A percentile compares a stretch with the other conserved stretches of the same genome.
phyloP scores from a whole-genome alignment of 2,329 filamentous ascomycete genomes.

The Exophiala viscosa region DNA sequence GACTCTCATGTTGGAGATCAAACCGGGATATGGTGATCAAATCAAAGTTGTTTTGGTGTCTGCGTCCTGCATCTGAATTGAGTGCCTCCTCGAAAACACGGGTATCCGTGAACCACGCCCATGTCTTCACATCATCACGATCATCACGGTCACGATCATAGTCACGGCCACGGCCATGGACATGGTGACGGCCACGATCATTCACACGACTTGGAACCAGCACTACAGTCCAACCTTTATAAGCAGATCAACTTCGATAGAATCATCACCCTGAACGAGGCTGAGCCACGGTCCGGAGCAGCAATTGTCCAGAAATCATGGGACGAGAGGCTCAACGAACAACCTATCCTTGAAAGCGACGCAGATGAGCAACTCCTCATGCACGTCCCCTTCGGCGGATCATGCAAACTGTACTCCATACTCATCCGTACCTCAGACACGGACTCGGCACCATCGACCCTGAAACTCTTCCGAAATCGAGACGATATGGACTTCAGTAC shows the following conservation, averaged over 20 bases:
- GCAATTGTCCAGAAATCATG: conserved; percentile 86
- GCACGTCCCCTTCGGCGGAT: conserved; percentile 86
- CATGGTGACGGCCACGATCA: conserved; percentile 72
- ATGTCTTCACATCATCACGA: conserved; percentile 23
- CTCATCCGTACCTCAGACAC: conserved; percentile 75
- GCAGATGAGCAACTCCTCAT: conserved; percentile 93
- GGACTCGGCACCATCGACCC: conserved; percentile 68
- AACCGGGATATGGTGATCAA: too few relatives aligned
- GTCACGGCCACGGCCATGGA: conserved; percentile 44
- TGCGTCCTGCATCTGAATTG: too few relatives aligned
- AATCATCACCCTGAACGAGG: conserved; percentile 82
- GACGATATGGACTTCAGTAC: conserved; percentile 79
- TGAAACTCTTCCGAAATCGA: conserved; percentile 84
- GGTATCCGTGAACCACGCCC: neutral
- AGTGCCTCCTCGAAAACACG: too few relatives aligned
- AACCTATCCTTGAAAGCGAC: conserved; percentile 78
- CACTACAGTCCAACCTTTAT: conserved; percentile 86
- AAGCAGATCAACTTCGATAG: conserved; percentile 85
- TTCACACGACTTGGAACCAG: conserved; percentile 85
- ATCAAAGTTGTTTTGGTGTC: too few relatives aligned
- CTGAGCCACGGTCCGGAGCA: conserved; percentile 62
- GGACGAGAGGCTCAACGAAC: conserved; percentile 67
- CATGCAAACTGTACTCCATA: conserved; percentile 87
- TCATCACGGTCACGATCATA: conserved; percentile 33
- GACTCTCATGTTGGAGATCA: too few relatives aligned